phyloP scores from a whole-genome alignment of 2,329 filamentous ascomycete genomes.

The Aspergillus fructus region DNA sequence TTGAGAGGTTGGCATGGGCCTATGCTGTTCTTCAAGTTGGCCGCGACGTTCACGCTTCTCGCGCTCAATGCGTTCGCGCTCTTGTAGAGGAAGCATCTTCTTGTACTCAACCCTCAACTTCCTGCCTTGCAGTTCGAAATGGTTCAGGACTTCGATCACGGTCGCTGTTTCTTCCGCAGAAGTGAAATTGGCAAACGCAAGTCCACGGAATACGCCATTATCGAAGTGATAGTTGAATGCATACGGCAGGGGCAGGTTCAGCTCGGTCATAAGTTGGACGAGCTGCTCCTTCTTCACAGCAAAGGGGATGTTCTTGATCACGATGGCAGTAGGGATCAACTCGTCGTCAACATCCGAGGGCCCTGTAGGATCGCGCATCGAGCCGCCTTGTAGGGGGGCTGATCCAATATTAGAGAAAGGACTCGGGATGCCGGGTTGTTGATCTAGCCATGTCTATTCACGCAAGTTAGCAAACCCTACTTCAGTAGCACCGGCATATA shows the following conservation, averaged over 20 bases:
- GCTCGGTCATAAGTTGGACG: conserved; percentile 87
- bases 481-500: background rate
- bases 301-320: conserved; percentile 99
- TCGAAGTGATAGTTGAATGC: conserved; percentile 99
- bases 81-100: conserved; percentile 95
- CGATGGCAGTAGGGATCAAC: conserved; percentile 95
- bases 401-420: conserved; percentile 48
- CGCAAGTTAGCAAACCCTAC: background rate
- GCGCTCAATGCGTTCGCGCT: conserved; percentile 91
- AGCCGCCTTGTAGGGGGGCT: conserved; percentile 40
- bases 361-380: conserved; percentile 42
- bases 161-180: conserved; percentile 88
- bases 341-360: conserved; percentile 63
- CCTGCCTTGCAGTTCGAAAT: conserved; percentile 89
- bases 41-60: conserved; percentile 96
- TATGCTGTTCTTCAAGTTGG: conserved; percentile 95
- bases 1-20: conserved; percentile 63
- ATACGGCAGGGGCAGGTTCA: conserved; percentile 91
- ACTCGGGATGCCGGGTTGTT: conserved; percentile 49
- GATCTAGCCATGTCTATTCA: conserved; percentile 63
- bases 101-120: conserved; percentile 98
- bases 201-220: conserved; percentile 90
- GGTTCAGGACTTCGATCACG: conserved; percentile 92
- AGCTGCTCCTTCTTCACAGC: conserved; percentile 96
- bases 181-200: conserved; percentile 98